A percentile compares a stretch with the other conserved stretches of the same genome.
Conservation (phyloP, 2,329 filamentous ascomycete genomes). For the Fusarium solani-melongenae region DNA sequence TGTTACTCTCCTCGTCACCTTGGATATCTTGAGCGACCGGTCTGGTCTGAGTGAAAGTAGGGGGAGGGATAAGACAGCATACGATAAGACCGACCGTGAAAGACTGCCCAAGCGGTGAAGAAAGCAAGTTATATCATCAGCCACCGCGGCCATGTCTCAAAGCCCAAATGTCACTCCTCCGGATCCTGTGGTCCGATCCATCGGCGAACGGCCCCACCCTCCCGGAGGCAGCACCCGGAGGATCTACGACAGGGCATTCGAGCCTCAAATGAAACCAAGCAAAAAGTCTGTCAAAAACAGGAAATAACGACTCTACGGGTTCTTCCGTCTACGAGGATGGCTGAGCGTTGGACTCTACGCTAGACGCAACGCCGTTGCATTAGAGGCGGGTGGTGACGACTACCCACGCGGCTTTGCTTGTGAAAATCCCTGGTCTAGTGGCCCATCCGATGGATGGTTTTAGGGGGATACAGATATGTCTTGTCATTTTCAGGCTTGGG, state of each 20-base stretch:
- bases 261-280: no score
- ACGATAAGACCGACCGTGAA: neutral
- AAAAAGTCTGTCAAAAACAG: no score
- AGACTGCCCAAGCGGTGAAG: neutral
- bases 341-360: no score
- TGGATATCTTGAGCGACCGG: neutral
- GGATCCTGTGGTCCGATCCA: conserved; percentile 12
- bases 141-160: neutral
- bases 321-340: no score
- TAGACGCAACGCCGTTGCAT: no score
- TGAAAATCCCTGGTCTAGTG: no score
- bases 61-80: neutral
- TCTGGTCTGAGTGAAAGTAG: neutral
- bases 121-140: neutral
- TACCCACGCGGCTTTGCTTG: no score
- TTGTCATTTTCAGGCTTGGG: no score
- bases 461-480: no score
- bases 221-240: conserved; percentile 23
- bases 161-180: conserved; percentile 1
- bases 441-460: no score
- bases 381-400: no score
- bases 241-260: neutral
- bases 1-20: neutral
- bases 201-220: conserved; percentile 25
- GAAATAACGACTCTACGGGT: no score